Evolutionary conservation across 1,284 basidiomycete genomes (phyloP).

Genomic region (Ceratobasidium sp.): DNA sequence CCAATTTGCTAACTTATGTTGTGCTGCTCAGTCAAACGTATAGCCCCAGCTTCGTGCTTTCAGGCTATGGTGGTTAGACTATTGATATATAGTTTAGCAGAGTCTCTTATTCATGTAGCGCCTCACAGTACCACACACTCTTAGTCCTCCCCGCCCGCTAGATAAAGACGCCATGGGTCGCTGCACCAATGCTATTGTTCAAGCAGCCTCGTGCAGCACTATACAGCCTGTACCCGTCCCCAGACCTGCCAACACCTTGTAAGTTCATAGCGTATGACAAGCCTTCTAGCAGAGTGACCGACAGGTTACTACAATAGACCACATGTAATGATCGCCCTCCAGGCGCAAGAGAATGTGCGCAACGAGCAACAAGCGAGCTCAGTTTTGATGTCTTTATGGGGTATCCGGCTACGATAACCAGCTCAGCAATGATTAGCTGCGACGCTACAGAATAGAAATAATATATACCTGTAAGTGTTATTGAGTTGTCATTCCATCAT

Average conservation of each 20-base stretch:
- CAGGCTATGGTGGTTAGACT: too few relatives aligned
- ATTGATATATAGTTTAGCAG: too few relatives aligned
- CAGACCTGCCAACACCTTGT: not conserved
- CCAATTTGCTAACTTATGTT: too few relatives aligned
- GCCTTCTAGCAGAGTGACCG: not conserved
- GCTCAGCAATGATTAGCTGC: too few relatives aligned
- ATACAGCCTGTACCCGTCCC: not conserved
- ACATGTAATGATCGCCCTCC: not conserved
- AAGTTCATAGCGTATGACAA: not conserved
- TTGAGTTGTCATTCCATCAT: too few relatives aligned
- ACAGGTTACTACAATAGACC: not conserved
- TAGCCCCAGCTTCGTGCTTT: too few relatives aligned
- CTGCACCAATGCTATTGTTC: not conserved
- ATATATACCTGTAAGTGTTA: too few relatives aligned
- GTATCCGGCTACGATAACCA: not conserved
- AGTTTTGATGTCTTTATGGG: not conserved
- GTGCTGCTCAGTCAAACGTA: too few relatives aligned
- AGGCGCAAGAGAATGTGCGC: not conserved
- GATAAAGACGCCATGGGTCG: not conserved
- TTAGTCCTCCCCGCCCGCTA: too few relatives aligned
- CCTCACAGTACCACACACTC: not conserved
- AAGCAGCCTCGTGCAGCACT: not conserved
- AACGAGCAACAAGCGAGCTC: not conserved
- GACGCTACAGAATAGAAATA: too few relatives aligned
- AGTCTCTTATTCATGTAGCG: not conserved